Evolutionary conservation across 768 basidiomycete genomes (phyloP), one percentile per base, ranked within the genome.

Genomic region (Auricularia cornea): DNA sequence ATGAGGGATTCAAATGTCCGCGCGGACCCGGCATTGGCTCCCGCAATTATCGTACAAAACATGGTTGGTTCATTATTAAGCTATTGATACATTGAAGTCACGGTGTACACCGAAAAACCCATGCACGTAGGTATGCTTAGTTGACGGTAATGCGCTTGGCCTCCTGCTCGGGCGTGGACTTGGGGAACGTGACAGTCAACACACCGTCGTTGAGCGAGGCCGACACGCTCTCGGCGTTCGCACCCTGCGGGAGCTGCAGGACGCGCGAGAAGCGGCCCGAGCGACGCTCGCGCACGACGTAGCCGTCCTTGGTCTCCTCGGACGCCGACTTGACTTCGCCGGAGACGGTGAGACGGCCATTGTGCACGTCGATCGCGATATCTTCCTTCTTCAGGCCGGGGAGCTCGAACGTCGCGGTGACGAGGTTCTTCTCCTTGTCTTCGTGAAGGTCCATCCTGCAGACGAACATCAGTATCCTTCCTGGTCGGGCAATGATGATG

Each of bases 161-260:
- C 44, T 48, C 44, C 44, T 48, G 57, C 63, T 73, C 73, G 18
- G 78, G 70, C 6, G 73, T 70, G 23, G 73, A 70, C 72, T 81
- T 84, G 4, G 83, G 84, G 78, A 82, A 84, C 1, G 79, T 80
- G 29, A 85, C 73, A 14, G 75, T 80, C 66, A 85, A 68, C n/a
- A 83, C 66, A 1, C 84, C 83, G 60, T 81, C 72, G 35, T 83
- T 81, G 78, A 84, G 76, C 59, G 74, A 71, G 0, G 83, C 84
- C 67, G 73, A 73, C 60, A 78, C 71, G 2, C 76, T 71, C 0
- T 71, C 70, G 11, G 64, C 63, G 77, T 83, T 81, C 59, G 79
- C 72, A 3, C 82, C 83, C 62, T 72, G 67, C 32, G 83, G 82
- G 18, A 85, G 74, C 35, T 77, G 74, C 62, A 85, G 60, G 1